Evolutionary conservation across 2,329 filamentous ascomycete species (phyloP), one percentile per base, ranked within the genome.

Genomic region (Diatrype stigma): DNA sequence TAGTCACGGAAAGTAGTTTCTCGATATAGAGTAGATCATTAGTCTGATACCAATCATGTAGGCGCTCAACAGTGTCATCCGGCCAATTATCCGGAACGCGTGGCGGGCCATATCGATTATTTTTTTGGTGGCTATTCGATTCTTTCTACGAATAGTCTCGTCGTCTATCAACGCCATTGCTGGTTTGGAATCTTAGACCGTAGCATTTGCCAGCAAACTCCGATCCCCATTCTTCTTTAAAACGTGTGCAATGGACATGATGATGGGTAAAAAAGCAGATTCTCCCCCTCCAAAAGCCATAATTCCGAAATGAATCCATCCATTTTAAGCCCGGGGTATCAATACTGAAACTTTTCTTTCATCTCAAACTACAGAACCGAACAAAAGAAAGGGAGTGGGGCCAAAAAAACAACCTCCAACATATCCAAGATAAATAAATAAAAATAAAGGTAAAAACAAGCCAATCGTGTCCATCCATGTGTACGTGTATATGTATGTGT

Each of bases 321-420:
- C 40, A 17, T 44, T 44, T 44, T 44, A 44, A 44, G 6, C 40
- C 22, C 40, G 40, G 40, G 40, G 40, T 44, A 44, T 44, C 40
- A 44, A 44, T 23, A 23, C 21, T 44, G 12, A 6, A 28, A 44
- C 6, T 2, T 16, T 42, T 2, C 6, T 23, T 44, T 44, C 19
- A 26, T 28, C 10, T 44, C 40, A 44, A 14, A 30, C 26, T 30
- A 10, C 26, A 30, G 26, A 30, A 30, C 26, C 26, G 26, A 30
- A 30, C 5, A 40, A 40, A 14, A 17, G 19, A 40, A 40, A 40
- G 3, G n/a, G 19, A 21, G n/a, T 14, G 16, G 6, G 10, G 19
- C 37, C 37, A 4, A 40, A 19, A 10, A 40, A 40, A 17, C 2
- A 21, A 40, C 17, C 17, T 12, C 17, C 19, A 10, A 17, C n/a